Conservation (phyloP, 108 stramenopile species). For the Ochromonas danica region DNA sequence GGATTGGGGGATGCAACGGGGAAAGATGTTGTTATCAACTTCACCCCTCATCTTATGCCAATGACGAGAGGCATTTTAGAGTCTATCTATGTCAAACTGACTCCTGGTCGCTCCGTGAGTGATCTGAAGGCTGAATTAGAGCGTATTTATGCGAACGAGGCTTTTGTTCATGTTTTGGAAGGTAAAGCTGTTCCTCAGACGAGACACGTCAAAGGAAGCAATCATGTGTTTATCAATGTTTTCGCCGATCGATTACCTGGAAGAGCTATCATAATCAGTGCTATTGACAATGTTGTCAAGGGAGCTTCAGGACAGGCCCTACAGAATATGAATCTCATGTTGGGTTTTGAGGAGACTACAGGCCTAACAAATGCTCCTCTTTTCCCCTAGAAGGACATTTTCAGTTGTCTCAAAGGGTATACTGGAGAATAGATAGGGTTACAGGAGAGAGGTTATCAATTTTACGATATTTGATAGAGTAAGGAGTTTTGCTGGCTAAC, state of each 20-base stretch:
- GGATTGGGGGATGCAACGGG: slow-evolving; percentile 42
- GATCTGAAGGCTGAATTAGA: slow-evolving; percentile 42
- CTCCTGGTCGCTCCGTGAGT: slow-evolving; percentile 37
- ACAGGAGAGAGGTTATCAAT: too few species aligned
- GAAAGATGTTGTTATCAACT: slow-evolving; percentile 43
- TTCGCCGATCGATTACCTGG: slow-evolving; percentile 56
- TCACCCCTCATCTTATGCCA: slow-evolving; percentile 55
- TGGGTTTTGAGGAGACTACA: slow-evolving; percentile 44
- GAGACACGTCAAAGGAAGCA: slow-evolving; percentile 54
- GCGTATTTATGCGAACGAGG: slow-evolving; percentile 46
- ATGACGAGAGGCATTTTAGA: slow-evolving; percentile 55
- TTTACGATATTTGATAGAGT: too few species aligned
- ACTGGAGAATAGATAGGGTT: too few species aligned
- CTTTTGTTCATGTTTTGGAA: slow-evolving; percentile 53
- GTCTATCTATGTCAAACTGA: slow-evolving; percentile 52
- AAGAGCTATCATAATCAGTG: slow-evolving; percentile 46
- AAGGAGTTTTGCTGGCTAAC: too few species aligned
- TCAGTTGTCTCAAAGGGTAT: too few species aligned
- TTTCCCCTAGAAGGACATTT: slow-evolving; percentile 45
- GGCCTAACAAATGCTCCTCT: slow-evolving; percentile 48
- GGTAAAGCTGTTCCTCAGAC: slow-evolving; percentile 46
- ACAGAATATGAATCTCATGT: slow-evolving; percentile 57
- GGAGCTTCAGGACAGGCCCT: slow-evolving; percentile 55
- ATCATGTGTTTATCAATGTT: slow-evolving; percentile 57
- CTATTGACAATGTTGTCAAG: slow-evolving; percentile 62